phyloP scores from a whole-genome alignment of 2,329 filamentous ascomycete genomes.

The Furcasterigmium furcatum region DNA sequence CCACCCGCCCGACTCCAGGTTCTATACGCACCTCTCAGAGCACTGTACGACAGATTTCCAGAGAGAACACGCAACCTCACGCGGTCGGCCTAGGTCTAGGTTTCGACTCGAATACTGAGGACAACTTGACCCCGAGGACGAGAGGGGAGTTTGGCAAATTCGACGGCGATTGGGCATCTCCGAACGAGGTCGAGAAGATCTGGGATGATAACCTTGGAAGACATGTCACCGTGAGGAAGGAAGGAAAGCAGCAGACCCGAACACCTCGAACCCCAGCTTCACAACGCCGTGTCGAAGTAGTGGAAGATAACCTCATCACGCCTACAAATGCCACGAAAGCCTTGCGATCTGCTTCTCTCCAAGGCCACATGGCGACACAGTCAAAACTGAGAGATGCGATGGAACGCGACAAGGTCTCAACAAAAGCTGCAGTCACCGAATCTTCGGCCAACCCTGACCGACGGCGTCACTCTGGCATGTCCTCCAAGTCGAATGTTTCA shows the following conservation, averaged over 20 bases:
- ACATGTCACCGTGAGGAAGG: slow-evolving; percentile 52
- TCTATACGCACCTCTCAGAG: slow-evolving; percentile 41
- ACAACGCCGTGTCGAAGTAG: slow-evolving; percentile 29
- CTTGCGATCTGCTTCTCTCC: slow-evolving; percentile 42
- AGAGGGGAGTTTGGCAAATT: slow-evolving; percentile 50
- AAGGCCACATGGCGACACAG: slow-evolving; percentile 34
- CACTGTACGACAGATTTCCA: slow-evolving; percentile 35
- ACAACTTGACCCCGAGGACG: slow-evolving; percentile 36
- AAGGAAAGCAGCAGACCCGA: slow-evolving; percentile 21
- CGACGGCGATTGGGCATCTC: slow-evolving; percentile 55
- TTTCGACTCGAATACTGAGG: slow-evolving; percentile 20
- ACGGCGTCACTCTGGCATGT: slow-evolving; percentile 50
- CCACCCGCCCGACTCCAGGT: slow-evolving; percentile 31
- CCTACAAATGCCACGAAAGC: slow-evolving; percentile 51
- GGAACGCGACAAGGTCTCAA: slow-evolving; percentile 22
- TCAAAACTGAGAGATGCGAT: slow-evolving; percentile 29
- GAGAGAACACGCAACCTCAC: slow-evolving; percentile 15
- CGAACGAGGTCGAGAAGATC: slow-evolving; percentile 47
- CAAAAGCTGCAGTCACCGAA: slow-evolving; percentile 29
- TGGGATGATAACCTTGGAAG: slow-evolving; percentile 52
- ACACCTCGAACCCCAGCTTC: slow-evolving; percentile 10
- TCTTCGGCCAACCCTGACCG: slow-evolving; percentile 38
- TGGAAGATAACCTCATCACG: slow-evolving; percentile 44
- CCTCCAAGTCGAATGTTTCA: slow-evolving; percentile 50
- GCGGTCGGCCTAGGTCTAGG: slow-evolving; percentile 9